A percentile compares a stretch with the other conserved stretches of the same genome.
Conservation (phyloP, 164 flowering plant species). For the Umbilicus rupestris region DNA sequence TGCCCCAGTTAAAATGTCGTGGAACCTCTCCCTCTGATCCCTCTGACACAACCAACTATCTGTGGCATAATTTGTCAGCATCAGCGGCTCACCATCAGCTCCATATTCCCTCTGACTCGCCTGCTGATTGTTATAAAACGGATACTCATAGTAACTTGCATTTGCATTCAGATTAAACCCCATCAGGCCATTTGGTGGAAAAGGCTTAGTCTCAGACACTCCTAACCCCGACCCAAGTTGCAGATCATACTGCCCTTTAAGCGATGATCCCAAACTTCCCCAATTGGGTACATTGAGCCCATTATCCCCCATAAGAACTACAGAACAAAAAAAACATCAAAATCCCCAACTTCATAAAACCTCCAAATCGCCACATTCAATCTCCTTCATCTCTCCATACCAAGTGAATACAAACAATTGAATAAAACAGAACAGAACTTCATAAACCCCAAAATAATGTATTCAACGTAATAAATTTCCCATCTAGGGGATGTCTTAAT, state of each 20-base stretch:
- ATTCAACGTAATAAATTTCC: too few species aligned
- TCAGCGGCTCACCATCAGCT: conserved; percentile 26
- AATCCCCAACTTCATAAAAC: conserved; percentile 2
- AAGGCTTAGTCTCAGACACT: conserved; percentile 47
- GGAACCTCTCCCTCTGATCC: conserved; percentile 24
- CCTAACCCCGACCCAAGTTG: conserved; percentile 49
- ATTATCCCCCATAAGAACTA: conserved; percentile 53
- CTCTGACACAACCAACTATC: conserved; percentile 51
- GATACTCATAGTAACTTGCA: conserved; percentile 30
- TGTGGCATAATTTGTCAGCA: conserved; percentile 39
- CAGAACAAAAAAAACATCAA: background rate
- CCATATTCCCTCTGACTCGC: conserved; percentile 22
- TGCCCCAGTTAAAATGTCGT: conserved; percentile 30
- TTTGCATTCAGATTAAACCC: conserved; percentile 27
- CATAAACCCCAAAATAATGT: too few species aligned
- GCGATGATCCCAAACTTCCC: conserved; percentile 62
- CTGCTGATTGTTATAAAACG: conserved; percentile 1
- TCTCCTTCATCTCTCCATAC: background rate
- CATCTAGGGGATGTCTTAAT: too few species aligned
- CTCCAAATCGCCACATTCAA: background rate
- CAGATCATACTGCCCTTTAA: conserved; percentile 46
- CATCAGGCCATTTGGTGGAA: conserved; percentile 40
- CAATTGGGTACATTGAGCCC: conserved; percentile 62
- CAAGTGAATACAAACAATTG: background rate
- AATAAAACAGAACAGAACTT: too few species aligned